Conservation (phyloP, 140 eudicot species). For the Flaveria floridana region DNA sequence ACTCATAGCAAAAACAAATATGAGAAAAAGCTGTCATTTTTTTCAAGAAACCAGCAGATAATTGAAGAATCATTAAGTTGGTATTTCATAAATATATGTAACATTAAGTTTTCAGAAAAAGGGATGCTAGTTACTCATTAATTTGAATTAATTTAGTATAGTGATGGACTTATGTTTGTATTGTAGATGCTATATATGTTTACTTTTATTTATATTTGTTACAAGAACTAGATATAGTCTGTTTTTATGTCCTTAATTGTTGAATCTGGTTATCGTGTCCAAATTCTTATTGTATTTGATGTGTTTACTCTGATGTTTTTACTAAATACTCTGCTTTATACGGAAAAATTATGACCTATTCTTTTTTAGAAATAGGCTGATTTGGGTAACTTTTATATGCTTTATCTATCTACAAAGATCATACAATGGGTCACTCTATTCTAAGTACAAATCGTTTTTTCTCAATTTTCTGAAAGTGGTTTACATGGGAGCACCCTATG, state of each 20-base stretch:
- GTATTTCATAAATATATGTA: conserved; percentile 20
- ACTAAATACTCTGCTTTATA: neutral
- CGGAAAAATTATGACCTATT: neutral
- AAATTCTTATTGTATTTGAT: conserved; percentile 21
- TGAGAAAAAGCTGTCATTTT: conserved; percentile 21
- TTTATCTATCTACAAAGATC: neutral
- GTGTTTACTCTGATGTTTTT: neutral
- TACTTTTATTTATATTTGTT: conserved; percentile 25
- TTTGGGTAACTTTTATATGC: neutral
- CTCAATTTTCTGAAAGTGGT: too few species aligned
- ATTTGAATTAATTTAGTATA: conserved; percentile 25
- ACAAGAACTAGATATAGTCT: conserved; percentile 17
- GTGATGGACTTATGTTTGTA: conserved; percentile 27
- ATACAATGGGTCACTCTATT: too few species aligned
- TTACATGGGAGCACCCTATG: too few species aligned
- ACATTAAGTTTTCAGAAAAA: conserved; percentile 6
- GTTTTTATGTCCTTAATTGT: conserved; percentile 17
- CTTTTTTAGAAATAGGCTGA: neutral
- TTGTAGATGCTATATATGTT: conserved; percentile 33
- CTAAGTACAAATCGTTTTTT: too few species aligned
- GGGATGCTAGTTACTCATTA: conserved; percentile 23
- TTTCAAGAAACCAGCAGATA: conserved; percentile 31
- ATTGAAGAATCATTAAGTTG: conserved; percentile 26
- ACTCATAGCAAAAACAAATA: conserved; percentile 32
- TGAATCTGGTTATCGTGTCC: conserved; percentile 27